These are phyloP conservation scores for Tanozyma kutaoensis DNA, from an alignment of 805 yeast species.

Conservation along the genomic window DNA sequence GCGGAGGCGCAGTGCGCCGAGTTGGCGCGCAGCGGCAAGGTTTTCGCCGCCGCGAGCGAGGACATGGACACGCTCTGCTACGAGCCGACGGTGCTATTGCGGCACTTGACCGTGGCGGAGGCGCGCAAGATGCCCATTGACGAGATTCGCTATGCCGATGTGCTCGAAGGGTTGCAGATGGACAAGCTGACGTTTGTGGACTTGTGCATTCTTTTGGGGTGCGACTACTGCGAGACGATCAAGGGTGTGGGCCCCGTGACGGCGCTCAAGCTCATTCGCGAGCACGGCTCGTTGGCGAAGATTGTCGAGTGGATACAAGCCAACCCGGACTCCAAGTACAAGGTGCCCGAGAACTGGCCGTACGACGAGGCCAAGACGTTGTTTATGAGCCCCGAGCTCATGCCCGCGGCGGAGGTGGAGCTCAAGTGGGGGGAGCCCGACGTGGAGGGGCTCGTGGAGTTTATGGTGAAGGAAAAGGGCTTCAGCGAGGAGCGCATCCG, in stretches of 20 bases:
- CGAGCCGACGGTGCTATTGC: slow-evolving; percentile 65
- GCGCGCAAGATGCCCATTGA: slow-evolving; percentile 87
- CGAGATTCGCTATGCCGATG: slow-evolving; percentile 57
- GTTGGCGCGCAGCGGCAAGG: slow-evolving; percentile 78
- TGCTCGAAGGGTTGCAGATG: slow-evolving; percentile 68
- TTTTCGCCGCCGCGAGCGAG: slow-evolving; percentile 94
- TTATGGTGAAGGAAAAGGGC: slow-evolving; percentile 77
- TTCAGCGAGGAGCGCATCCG: slow-evolving; percentile 87
- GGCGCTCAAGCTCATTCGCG: slow-evolving; percentile 77
- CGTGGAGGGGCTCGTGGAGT: slow-evolving; percentile 68
- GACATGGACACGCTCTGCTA: slow-evolving; percentile 98
- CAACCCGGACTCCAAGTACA: slow-evolving; percentile 48
- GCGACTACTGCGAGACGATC: slow-evolving; percentile 95
- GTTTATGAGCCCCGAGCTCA: slow-evolving; percentile 73
- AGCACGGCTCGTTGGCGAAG: slow-evolving; percentile 70
- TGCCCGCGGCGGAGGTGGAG: slow-evolving; percentile 43
- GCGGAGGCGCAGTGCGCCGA: slow-evolving; percentile 99
- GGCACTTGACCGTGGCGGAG: slow-evolving; percentile 91
- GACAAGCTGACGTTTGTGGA: slow-evolving; percentile 69
- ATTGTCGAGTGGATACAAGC: slow-evolving; percentile 53
- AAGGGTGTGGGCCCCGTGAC: slow-evolving; percentile 95
- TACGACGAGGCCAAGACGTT: slow-evolving; percentile 76
- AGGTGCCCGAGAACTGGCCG: slow-evolving; percentile 93
- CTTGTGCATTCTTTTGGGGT: slow-evolving; percentile 84
- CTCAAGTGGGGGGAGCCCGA: slow-evolving; percentile 88